Percentiles rank a stretch among this genome's conserved stretches.
phyloP scores from a whole-genome alignment of 1,139 yeast species.

The Protomyces arabidopsidicola region DNA sequence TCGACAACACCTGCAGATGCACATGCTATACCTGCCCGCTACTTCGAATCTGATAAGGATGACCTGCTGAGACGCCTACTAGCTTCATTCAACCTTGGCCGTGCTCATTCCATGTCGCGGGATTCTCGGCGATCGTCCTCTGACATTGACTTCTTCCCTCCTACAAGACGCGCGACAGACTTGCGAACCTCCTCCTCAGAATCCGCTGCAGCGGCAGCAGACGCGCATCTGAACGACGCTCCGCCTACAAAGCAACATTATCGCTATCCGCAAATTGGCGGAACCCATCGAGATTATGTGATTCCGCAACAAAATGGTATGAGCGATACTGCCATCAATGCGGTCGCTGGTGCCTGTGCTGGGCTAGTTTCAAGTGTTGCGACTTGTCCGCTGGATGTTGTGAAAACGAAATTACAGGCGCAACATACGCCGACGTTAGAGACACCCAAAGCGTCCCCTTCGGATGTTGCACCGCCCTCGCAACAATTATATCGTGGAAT shows the following conservation, averaged over 20 bases:
- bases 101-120: neutral
- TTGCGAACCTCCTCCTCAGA: neutral
- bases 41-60: neutral
- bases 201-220: neutral
- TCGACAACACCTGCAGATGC: too few relatives aligned
- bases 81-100: neutral
- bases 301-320: conserved; percentile 21
- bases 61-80: neutral
- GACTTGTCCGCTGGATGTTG: conserved; percentile 92
- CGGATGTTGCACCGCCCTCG: neutral
- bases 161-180: neutral
- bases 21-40: too few relatives aligned
- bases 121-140: neutral
- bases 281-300: conserved; percentile 25
- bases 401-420: conserved; percentile 90
- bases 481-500: conserved; percentile 52
- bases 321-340: conserved; percentile 40
- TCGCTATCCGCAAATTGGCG: conserved; percentile 14
- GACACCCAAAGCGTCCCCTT: neutral
- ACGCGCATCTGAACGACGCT: neutral
- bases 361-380: conserved; percentile 85
- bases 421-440: conserved; percentile 43
- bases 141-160: neutral
- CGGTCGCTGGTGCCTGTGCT: conserved; percentile 80
- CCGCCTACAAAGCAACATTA: neutral